Percentiles rank a stretch among this genome's conserved stretches.
Conservation (phyloP, 2,329 filamentous ascomycete species). For the Sporothrix pallida region DNA sequence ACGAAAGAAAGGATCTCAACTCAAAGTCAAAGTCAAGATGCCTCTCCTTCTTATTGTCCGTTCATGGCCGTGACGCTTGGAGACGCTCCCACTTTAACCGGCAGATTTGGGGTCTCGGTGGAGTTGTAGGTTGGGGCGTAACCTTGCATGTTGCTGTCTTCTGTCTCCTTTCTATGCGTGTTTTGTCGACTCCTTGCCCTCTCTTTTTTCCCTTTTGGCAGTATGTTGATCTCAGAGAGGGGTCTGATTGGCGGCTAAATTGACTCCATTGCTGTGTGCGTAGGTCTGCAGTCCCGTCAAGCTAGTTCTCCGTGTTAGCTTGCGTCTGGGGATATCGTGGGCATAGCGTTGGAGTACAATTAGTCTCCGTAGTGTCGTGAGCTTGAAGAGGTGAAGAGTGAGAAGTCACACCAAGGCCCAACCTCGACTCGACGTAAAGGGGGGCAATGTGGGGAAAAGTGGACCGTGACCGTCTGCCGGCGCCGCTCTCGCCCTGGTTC, state of each 20-base stretch:
- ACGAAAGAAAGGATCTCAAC: neutral
- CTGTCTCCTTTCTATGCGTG: neutral
- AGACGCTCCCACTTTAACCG: constrained; percentile 23
- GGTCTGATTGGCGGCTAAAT: constrained; percentile 30
- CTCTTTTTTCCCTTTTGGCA: neutral
- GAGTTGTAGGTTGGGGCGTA: neutral
- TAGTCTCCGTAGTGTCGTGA: neutral
- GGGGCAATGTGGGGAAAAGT: constrained; percentile 26
- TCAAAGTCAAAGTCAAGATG: no score
- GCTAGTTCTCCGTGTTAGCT: neutral
- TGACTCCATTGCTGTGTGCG: neutral
- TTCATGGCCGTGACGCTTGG: neutral
- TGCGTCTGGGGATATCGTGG: constrained; percentile 10
- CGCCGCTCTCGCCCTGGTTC: constrained; percentile 13
- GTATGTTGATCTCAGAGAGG: neutral
- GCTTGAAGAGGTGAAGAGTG: neutral
- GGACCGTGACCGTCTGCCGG: constrained; percentile 7
- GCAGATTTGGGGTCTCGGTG: constrained; percentile 21
- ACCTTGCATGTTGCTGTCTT: neutral
- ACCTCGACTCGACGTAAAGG: neutral
- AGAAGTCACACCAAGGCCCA: neutral
- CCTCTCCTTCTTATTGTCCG: neutral
- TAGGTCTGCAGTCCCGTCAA: neutral
- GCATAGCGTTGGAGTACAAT: neutral
- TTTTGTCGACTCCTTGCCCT: neutral